These are phyloP conservation scores for Puccinia triticina DNA, from an alignment of 1,284 basidiomycete genomes.

Conservation along the genomic window DNA sequence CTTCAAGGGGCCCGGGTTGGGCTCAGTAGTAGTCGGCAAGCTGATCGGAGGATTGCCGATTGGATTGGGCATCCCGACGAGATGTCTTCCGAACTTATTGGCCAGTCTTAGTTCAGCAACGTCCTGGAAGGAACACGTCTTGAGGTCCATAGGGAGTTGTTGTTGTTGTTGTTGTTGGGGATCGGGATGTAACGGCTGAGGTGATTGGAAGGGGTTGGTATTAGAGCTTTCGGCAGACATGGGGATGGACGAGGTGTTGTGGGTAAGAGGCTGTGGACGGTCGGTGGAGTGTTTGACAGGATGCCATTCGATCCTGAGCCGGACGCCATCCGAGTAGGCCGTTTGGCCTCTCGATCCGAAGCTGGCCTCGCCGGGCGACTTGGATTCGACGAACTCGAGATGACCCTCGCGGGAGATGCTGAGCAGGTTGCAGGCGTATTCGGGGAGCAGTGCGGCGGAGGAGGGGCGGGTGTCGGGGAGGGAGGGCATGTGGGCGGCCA, in stretches of 20 bases:
- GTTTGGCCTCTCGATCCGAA: conserved; percentile 32
- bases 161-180: conserved; percentile 7
- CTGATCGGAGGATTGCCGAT: neutral
- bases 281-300: neutral
- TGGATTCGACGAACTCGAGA: conserved; percentile 32
- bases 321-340: conserved; percentile 31
- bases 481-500: conserved; percentile 9
- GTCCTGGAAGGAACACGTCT: conserved; percentile 20
- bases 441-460: neutral
- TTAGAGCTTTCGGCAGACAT: conserved; percentile 13
- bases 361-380: conserved; percentile 27
- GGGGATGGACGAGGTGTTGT: neutral
- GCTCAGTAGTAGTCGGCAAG: neutral
- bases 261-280: neutral
- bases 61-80: neutral
- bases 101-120: conserved; percentile 40
- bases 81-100: conserved; percentile 45
- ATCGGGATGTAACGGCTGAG: neutral
- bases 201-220: neutral
- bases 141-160: conserved; percentile 13
- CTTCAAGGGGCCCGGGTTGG: neutral
- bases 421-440: neutral
- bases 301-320: conserved; percentile 33
- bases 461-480: neutral
- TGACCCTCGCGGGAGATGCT: conserved; percentile 42